phyloP scores from a whole-genome alignment of 768 basidiomycete species.

The Pleurotus giganteus region DNA sequence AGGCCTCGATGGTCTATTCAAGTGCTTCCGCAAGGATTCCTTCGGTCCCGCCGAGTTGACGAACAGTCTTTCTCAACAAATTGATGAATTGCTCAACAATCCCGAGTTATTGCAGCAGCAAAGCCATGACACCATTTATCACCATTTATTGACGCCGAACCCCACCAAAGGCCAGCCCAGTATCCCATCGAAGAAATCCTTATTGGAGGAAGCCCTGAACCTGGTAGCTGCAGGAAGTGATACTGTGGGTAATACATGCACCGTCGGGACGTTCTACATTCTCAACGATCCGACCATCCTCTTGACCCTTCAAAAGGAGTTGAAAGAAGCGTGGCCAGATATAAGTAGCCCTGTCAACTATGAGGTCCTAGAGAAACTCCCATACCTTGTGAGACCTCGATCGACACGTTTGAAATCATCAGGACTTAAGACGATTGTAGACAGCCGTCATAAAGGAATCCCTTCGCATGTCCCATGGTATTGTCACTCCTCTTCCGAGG shows the following conservation, averaged over 20 bases:
- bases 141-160: conserved; percentile 23
- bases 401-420: not conserved
- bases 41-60: conserved; percentile 16
- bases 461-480: conserved; percentile 40
- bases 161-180: conserved; percentile 10
- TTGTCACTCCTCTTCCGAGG: conserved; percentile 40
- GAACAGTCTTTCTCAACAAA: conserved; percentile 15
- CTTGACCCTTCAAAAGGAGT: conserved; percentile 24
- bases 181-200: conserved; percentile 14
- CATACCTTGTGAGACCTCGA: conserved; percentile 30
- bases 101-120: conserved; percentile 21
- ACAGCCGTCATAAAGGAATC: conserved; percentile 48
- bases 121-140: conserved; percentile 36
- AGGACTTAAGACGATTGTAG: conserved; percentile 21
- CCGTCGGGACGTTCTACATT: conserved; percentile 23
- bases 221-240: conserved; percentile 32
- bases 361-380: conserved; percentile 30
- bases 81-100: conserved; percentile 25
- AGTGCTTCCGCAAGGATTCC: conserved; percentile 13
- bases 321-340: conserved; percentile 32
- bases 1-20: conserved; percentile 15
- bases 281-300: conserved; percentile 19
- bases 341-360: conserved; percentile 21
- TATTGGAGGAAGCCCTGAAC: conserved; percentile 21
- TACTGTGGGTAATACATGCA: conserved; percentile 25